A percentile compares a stretch with the other conserved stretches of the same genome.
phyloP scores from a whole-genome alignment of 768 basidiomycete species.

The Mycena floridula region DNA sequence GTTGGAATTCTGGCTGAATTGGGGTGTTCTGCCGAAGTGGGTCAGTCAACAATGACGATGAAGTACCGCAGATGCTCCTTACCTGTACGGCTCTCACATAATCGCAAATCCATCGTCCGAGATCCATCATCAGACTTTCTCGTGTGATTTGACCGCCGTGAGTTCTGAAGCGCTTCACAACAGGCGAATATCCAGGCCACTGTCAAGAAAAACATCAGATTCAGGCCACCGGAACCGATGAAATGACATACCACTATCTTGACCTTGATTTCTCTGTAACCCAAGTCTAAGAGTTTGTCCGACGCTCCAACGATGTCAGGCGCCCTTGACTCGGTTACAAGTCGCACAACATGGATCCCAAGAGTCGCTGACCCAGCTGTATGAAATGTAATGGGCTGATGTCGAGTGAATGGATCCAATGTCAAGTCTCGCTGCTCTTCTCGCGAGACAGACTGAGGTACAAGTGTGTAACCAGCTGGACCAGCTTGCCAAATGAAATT shows the following conservation, averaged over 20 bases:
- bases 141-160: slow-evolving; percentile 25
- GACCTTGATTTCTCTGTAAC: slow-evolving; percentile 21
- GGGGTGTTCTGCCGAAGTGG: too few relatives aligned
- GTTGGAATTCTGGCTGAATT: too few relatives aligned
- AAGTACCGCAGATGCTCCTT: too few relatives aligned
- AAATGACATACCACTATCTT: slow-evolving; percentile 18
- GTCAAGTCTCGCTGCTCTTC: background rate
- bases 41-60: too few relatives aligned
- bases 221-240: too few relatives aligned
- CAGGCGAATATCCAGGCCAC: slow-evolving; percentile 46
- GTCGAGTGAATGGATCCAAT: background rate
- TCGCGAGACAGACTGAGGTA: background rate
- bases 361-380: background rate
- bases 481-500: background rate
- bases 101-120: too few relatives aligned
- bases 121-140: slow-evolving; percentile 20
- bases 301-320: background rate
- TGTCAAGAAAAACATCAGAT: too few relatives aligned
- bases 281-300: background rate
- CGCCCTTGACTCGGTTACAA: background rate
- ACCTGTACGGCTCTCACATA: too few relatives aligned
- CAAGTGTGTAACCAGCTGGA: background rate
- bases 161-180: slow-evolving; percentile 31
- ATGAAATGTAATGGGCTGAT: slow-evolving; percentile 2
- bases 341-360: background rate